Percentiles rank a stretch among this genome's conserved stretches.
phyloP scores from a whole-genome alignment of 331 rosid genomes.

The Erythrophleum ivorense region DNA sequence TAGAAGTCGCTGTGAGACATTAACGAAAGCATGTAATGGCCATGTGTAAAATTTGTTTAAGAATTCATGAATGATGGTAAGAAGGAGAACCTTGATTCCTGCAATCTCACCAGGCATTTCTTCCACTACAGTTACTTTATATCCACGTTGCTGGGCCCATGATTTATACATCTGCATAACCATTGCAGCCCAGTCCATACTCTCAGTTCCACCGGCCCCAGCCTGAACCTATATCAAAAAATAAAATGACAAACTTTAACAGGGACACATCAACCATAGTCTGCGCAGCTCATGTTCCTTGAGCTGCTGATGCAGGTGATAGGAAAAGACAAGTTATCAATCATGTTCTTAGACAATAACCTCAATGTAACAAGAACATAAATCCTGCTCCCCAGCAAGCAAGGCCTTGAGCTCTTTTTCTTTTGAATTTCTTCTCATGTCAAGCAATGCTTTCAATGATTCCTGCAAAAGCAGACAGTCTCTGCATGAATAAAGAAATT shows the following conservation, averaged over 20 bases:
- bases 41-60: constrained; percentile 15
- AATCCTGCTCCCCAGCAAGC: constrained; percentile 86
- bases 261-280: constrained; percentile 3
- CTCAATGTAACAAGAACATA: constrained; percentile 90
- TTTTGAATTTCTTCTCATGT: constrained; percentile 77
- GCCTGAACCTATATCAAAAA: constrained; percentile 73
- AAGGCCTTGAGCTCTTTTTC: constrained; percentile 94
- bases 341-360: constrained; percentile 47
- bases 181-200: constrained; percentile 99
- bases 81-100: constrained; percentile 94
- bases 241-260: constrained; percentile 31
- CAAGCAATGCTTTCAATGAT: constrained; percentile 68
- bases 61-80: constrained; percentile 42
- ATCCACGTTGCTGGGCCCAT: constrained; percentile 81
- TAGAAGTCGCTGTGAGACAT: neutral
- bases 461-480: constrained; percentile 63
- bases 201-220: constrained; percentile 99
- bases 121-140: constrained; percentile 75
- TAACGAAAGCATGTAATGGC: constrained; percentile 23
- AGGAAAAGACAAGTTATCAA: constrained; percentile 4
- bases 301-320: neutral
- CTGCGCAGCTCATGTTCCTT: constrained; percentile 19
- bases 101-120: constrained; percentile 98
- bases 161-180: constrained; percentile 92
- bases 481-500: constrained; percentile 36